Conservation (phyloP, 2,329 filamentous ascomycete species). For the Botryotinia narcissicola region DNA sequence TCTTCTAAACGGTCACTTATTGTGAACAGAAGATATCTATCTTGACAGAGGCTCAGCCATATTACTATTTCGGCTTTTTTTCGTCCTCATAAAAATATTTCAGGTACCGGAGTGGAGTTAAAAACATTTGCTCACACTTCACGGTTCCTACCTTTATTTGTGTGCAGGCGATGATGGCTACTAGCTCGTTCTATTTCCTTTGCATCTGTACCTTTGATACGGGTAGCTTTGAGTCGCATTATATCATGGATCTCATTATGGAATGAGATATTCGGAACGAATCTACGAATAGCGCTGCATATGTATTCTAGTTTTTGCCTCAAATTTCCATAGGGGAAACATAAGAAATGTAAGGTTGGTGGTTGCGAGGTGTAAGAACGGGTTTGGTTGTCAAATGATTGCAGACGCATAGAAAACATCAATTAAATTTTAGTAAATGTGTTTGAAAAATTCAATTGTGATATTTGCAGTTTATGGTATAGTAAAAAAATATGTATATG, state of each 20-base stretch:
- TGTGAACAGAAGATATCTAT: conserved; percentile 34
- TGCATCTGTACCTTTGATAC: conserved; percentile 39
- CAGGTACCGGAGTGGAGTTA: conserved; percentile 37
- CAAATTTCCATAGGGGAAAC: conserved; percentile 24
- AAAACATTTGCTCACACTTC: conserved; percentile 38
- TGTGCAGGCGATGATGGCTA: conserved; percentile 38
- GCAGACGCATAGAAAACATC: conserved; percentile 15
- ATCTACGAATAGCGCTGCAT: conserved; percentile 36
- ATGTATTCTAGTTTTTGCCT: conserved; percentile 38
- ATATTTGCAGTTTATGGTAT: not conserved
- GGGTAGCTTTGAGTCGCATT: conserved; percentile 31
- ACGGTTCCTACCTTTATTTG: conserved; percentile 19
- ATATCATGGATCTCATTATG: conserved; percentile 27
- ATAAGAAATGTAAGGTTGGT: conserved; percentile 32
- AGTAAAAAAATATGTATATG: conserved; percentile 1
- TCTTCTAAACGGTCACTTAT: conserved; percentile 37
- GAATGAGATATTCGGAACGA: conserved; percentile 5
- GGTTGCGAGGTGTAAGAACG: conserved; percentile 19
- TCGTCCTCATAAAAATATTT: conserved; percentile 22
- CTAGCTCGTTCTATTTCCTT: conserved; percentile 34
- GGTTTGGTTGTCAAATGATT: conserved; percentile 1
- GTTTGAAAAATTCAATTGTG: not conserved
- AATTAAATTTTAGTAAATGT: conserved; percentile 11
- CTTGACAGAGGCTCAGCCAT: conserved; percentile 24
- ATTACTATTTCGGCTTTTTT: conserved; percentile 32